Base-by-base conservation (phyloP, 495 filamentous ascomycete genomes). In the Talaromyces proteolyticus region DNA sequence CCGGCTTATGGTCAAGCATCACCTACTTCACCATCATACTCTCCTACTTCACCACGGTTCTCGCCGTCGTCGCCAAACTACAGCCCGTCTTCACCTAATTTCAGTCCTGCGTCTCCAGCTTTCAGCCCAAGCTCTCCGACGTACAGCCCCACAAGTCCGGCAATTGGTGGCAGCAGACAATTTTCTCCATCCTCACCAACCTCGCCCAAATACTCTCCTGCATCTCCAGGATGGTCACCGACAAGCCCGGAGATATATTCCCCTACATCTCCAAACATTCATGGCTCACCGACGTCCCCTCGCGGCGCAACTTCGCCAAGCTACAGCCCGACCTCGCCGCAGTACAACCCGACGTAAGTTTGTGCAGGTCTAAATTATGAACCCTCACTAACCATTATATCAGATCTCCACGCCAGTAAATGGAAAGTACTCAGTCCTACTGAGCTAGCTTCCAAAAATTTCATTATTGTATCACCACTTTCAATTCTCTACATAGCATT, bases 21-120 rank as follows among this genome's bases (percentile, higher is more conserved):
- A 2, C 85, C 84, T 6, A 82, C 82, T 0, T 82, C 78, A 2
- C 88, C 88, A 8, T 82, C 77, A 39, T 92, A 89, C 62, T 89
- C 84, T 55, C 89, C 89, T 0, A 91, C 88, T 0, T 94, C 89
- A 37, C 91, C 91, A 24, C 85, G 73, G 44, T 92, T 90, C 63
- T 89, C 85, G 17, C 88, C 89, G 1, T 89, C 87, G 0, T 85
- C 81, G 48, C 77, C 77, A 4, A 75, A 73, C 19, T 84, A 82
- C 59, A 80, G 74, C 37, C 82, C 82, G 6, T 81, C 82, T 14
- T 82, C 77, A n/a, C 81, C 81, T 12, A 76, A 64, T 54, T 82
- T 81, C 61, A 78, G 74, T 54, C 79, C 81, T 21, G 77, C 81
- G 12, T 81, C 78, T 39, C 80, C 80, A 38, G 73, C 72, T 6